phyloP scores from a whole-genome alignment of 2,329 filamentous ascomycete species.

The Phyllosticta citribraziliensis region DNA sequence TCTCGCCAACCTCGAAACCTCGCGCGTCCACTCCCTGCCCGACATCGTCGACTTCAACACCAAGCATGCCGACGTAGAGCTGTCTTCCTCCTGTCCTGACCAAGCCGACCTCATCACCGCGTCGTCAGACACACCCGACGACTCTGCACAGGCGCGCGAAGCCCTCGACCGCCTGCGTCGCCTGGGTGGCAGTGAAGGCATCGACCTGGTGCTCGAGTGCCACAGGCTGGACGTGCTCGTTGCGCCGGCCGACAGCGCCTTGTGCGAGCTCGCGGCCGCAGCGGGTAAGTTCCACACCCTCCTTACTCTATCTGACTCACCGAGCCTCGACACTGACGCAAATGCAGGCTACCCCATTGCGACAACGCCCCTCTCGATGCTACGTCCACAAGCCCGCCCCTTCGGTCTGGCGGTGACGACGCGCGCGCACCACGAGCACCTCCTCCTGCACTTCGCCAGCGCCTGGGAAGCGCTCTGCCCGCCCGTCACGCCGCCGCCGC shows the following conservation, averaged over 20 bases:
- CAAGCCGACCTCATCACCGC: constrained; percentile 28
- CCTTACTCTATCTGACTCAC: not conserved
- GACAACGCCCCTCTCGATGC: constrained; percentile 23
- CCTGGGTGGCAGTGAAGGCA: constrained; percentile 22
- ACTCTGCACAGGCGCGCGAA: constrained; percentile 15
- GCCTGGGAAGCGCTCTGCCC: constrained; percentile 27
- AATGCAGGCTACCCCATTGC: constrained; percentile 24
- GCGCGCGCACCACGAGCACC: constrained; percentile 22
- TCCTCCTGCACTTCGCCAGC: constrained; percentile 26
- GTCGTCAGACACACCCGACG: constrained; percentile 16
- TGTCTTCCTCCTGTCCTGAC: constrained; percentile 21
- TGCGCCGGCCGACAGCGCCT: constrained; percentile 25
- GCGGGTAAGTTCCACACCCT: constrained; percentile 12
- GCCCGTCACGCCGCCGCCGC: constrained; percentile 20
- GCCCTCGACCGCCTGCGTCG: constrained; percentile 20
- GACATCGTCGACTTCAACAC: constrained; percentile 30
- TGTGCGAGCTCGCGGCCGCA: constrained; percentile 26
- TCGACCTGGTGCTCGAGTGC: constrained; percentile 22
- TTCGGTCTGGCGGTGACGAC: constrained; percentile 26
- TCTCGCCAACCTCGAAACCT: constrained; percentile 24
- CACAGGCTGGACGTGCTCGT: constrained; percentile 24
- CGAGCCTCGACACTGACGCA: too few relatives aligned
- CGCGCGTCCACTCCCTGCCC: constrained; percentile 24
- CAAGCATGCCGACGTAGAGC: constrained; percentile 25
- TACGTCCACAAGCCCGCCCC: constrained; percentile 27